A percentile compares a stretch with the other conserved stretches of the same genome.
phyloP scores from a whole-genome alignment of 2,329 filamentous ascomycete species.

The Scedosporium boydii region DNA sequence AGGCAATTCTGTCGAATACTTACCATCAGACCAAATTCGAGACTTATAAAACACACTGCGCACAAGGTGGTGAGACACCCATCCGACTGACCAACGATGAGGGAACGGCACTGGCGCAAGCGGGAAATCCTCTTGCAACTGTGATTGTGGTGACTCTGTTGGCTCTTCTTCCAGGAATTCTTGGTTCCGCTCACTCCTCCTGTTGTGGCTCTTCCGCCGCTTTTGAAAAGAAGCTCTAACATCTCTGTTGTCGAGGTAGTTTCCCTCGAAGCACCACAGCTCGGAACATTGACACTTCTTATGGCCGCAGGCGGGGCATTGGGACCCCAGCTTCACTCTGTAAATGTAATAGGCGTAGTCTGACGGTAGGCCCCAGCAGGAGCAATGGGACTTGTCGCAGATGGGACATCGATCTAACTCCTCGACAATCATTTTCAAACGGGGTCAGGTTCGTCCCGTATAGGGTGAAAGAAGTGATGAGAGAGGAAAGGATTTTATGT shows the following conservation, averaged over 20 bases:
- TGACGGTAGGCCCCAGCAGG: background rate
- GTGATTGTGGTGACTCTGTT: background rate
- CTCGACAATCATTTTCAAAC: background rate
- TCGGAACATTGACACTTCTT: background rate
- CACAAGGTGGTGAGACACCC: background rate
- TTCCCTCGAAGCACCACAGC: background rate
- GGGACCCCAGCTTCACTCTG: background rate
- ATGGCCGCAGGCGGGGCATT: background rate
- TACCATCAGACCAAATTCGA: background rate
- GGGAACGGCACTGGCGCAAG: background rate
- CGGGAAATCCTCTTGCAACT: background rate
- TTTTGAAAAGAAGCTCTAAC: background rate
- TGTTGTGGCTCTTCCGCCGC: background rate
- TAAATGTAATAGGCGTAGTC: background rate
- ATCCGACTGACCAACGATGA: background rate
- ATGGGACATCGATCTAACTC: background rate
- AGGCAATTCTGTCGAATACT: background rate
- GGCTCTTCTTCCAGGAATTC: background rate
- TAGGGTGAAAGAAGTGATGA: background rate
- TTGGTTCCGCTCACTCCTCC: background rate
- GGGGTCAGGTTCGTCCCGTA: background rate
- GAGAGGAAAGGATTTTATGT: background rate
- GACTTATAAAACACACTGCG: background rate
- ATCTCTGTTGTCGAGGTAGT: background rate
- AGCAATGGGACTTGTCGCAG: background rate